These are phyloP conservation scores for Fusarium coffeatum DNA, from an alignment of 2,329 filamentous ascomycete genomes.

Conservation along the genomic window DNA sequence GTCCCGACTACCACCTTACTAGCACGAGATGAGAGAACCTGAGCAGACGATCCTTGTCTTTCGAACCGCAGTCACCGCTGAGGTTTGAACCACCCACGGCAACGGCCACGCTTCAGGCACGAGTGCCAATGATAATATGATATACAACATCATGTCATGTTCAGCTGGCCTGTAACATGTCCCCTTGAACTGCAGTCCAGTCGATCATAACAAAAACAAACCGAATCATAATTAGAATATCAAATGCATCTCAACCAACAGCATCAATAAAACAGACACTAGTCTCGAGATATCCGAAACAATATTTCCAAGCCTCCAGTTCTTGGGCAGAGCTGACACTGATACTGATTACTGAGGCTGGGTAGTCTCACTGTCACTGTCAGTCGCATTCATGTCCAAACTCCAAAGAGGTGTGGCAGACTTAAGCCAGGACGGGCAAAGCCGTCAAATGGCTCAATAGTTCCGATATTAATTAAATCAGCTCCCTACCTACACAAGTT, in stretches of 20 bases:
- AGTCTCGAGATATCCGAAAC: constrained; percentile 22
- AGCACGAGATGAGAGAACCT: constrained; percentile 18
- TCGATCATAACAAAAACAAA: not conserved
- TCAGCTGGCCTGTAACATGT: constrained; percentile 35
- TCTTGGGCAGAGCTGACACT: constrained; percentile 16
- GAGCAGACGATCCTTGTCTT: constrained; percentile 30
- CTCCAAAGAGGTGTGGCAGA: constrained; percentile 18
- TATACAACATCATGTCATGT: constrained; percentile 9
- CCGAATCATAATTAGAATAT: not conserved
- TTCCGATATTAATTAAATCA: constrained; percentile 17
- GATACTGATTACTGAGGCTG: constrained; percentile 19
- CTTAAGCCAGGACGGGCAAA: constrained; percentile 32
- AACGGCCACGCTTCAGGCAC: constrained; percentile 10
- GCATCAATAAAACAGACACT: constrained; percentile 4
- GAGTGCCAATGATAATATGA: constrained; percentile 8
- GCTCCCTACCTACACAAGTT: not conserved
- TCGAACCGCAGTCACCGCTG: constrained; percentile 19
- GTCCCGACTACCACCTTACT: constrained; percentile 36
- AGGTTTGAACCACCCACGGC: constrained; percentile 21
- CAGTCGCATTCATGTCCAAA: constrained; percentile 10
- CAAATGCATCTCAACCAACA: not conserved
- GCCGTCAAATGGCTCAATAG: constrained; percentile 21
- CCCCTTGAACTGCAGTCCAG: constrained; percentile 5
- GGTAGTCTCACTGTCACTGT: not conserved
- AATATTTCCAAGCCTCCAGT: constrained; percentile 23